Conservation (phyloP, 352 stramenopile genomes). For the Pythium pyrilobum region DNA sequence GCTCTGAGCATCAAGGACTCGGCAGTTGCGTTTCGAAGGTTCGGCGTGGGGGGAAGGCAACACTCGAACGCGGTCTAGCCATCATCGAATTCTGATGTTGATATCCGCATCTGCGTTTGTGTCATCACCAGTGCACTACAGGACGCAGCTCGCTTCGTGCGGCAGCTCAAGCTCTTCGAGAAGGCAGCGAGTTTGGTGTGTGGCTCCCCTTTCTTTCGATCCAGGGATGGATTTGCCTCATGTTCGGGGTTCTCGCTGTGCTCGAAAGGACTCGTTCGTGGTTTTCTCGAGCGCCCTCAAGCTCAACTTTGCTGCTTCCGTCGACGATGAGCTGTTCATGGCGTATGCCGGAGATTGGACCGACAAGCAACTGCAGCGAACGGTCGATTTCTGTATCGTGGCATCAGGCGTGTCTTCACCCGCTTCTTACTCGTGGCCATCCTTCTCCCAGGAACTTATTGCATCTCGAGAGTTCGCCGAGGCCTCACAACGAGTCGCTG, state of each 20-base stretch:
- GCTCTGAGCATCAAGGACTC: conserved; percentile 27
- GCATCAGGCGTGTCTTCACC: background rate
- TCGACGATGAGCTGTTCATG: conserved; percentile 57
- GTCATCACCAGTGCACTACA: conserved; percentile 36
- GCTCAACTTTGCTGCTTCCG: conserved; percentile 41
- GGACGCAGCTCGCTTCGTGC: conserved; percentile 24
- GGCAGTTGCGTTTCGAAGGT: conserved; percentile 24
- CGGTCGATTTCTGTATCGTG: background rate
- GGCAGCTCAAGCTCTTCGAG: conserved; percentile 42
- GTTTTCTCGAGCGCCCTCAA: conserved; percentile 53
- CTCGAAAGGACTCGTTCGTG: conserved; percentile 47
- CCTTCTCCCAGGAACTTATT: background rate
- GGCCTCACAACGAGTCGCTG: background rate
- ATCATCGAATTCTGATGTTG: no score
- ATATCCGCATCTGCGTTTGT: no score
- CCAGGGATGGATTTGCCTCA: no score
- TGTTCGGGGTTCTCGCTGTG: no score
- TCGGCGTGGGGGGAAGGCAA: no score
- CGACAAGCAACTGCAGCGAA: conserved; percentile 12
- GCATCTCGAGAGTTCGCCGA: background rate
- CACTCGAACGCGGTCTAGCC: no score
- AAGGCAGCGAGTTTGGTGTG: conserved; percentile 40
- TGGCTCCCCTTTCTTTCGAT: background rate
- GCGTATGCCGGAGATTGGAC: conserved; percentile 50
- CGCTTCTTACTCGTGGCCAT: background rate